Evolutionary conservation across 2,329 filamentous ascomycete genomes (phyloP), one percentile per base, ranked within the genome.

Genomic region (Alternaria sp.): DNA sequence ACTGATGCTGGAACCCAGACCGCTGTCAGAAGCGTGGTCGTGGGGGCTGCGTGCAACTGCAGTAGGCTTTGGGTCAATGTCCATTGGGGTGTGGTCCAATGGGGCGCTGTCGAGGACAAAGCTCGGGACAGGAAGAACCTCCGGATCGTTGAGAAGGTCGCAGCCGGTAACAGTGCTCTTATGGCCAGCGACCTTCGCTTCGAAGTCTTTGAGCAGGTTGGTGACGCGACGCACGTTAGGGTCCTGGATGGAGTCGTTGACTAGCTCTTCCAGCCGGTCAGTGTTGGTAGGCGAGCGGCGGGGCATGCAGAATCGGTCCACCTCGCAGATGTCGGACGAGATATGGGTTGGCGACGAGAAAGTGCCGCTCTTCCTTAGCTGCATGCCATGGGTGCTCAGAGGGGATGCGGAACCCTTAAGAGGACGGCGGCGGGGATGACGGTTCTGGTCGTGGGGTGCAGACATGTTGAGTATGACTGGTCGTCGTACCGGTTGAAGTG

Each of bases 11-110:
- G 93, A 92, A 56, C 94, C 94, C 67, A 97, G 85, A 58, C 93
- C 94, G 78, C 94, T 97, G 82, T 97, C 94, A 15, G 93, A 96
- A 63, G 88, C 87, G 81, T 94, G 90, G 75, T 89, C 87, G 75
- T 89, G 86, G 61, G 71, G 69, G 71, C 61, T 74, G 46, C 84
- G 85, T 64, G 75, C 71, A 46, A 65, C 66, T 60, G 67, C 63
- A 57, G 66, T 55, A 23, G 74, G 83, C 82, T 75, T 88, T 61
- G 68, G 67, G 75, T 78, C 79, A 63, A 80, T 70, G 44, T 78
- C 81, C 78, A 81, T 81, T 30, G 67, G 76, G 55, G 77, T 75
- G 50, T 67, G 61, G 62, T 78, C 72, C 43, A 81, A 58, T 58
- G 70, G 74, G 47, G 79, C 69, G 64, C 76, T 75, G 63, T 81